Evolutionary conservation across 1,284 basidiomycete species (phyloP), one percentile per base, ranked within the genome.

Genomic region (Termitomyces sp.): DNA sequence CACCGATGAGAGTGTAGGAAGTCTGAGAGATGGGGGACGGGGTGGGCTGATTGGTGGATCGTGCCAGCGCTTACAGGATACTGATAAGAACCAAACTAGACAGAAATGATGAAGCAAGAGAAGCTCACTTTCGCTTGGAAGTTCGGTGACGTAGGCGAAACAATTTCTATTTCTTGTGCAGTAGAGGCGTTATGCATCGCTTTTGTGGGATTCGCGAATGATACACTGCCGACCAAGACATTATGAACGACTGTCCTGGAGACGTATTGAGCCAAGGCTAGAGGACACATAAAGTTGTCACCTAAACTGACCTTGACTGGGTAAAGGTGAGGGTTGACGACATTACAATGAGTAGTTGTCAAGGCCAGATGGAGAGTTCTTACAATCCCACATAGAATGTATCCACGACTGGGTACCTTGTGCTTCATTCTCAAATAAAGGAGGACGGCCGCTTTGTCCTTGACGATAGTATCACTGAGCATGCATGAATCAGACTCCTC

Each of bases 151-250:
- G 73, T 75, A 5, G 85, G 84, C 1, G 85, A 82, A 50, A 90
- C 79, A 40, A 90, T 79, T 19, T 81, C 80, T 58, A 90, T 81
- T 69, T 90, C 87, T 67, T 88, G 85, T 0, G 87, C 87, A 0
- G 88, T 90, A 7, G 87, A 88, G 8, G 84, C 84, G 61, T 84
- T 88, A 62, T 88, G 85, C 64, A 90, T 76, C 1, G 86, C 82
- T 64, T 87, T 86, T 13, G 84, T 82, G 6, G 84, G 83, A 38
- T 78, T 77, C 9, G 86, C 87, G 62, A 84, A 86, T 1, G 88
- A 88, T 28, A 90, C 83, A 59, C 85, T 86, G 30, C 74, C 87
- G 21, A 89, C 85, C 33, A 88, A 70, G 12, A 87, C 84, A 60
- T 87, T 86, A 63, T 87, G 80, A 44, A 86, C 86, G 15, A 90